phyloP scores from a whole-genome alignment of 352 stramenopile species.

The Thalassiosira hispida region DNA sequence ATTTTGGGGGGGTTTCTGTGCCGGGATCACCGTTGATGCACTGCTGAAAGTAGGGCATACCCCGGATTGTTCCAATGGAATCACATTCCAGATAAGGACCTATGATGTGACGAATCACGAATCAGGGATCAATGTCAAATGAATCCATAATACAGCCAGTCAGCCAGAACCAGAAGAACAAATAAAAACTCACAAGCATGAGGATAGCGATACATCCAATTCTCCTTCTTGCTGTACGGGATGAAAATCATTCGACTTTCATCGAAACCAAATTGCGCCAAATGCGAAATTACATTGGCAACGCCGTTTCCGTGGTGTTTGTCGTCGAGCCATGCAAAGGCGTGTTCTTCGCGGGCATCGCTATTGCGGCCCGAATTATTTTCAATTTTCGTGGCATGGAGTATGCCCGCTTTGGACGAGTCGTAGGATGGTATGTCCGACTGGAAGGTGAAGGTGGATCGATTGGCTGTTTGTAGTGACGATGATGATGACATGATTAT shows the following conservation, averaged over 20 bases:
- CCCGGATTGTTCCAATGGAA: too few species aligned
- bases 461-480: background rate
- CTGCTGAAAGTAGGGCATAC: too few species aligned
- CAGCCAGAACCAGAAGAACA: too few species aligned
- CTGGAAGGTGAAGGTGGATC: slow-evolving; percentile 2
- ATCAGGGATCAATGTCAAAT: too few species aligned
- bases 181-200: slow-evolving; percentile 4
- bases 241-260: background rate
- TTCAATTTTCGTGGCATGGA: background rate
- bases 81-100: too few species aligned
- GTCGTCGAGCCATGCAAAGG: background rate
- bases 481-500: too few species aligned
- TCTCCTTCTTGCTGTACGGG: background rate
- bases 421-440: background rate
- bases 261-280: background rate
- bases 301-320: background rate
- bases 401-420: background rate
- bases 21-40: too few species aligned
- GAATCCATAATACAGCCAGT: too few species aligned
- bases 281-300: background rate
- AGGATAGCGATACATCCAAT: slow-evolving; percentile 3
- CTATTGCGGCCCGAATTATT: background rate
- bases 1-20: too few species aligned
- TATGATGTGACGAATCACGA: too few species aligned
- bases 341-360: background rate